These are phyloP conservation scores for Venturia nashicola DNA, from an alignment of 2,329 filamentous ascomycete genomes.

Conservation along the genomic window DNA sequence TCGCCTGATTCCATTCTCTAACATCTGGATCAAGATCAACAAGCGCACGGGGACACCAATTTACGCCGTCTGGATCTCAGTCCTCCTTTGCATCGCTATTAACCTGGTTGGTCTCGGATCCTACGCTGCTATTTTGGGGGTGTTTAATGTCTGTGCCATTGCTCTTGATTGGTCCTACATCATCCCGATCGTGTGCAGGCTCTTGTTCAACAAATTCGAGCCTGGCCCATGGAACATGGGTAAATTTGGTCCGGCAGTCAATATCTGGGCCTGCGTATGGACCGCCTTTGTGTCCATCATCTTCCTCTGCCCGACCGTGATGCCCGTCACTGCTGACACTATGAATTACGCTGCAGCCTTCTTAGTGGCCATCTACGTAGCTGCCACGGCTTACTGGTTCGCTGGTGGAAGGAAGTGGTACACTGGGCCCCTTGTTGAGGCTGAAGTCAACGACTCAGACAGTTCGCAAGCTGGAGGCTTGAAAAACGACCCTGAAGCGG, in stretches of 20 bases:
- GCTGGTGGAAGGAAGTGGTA: constrained; percentile 12
- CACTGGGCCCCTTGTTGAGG: constrained; percentile 13
- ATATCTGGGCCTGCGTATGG: constrained; percentile 12
- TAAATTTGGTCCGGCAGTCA: constrained; percentile 9
- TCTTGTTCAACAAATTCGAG: constrained; percentile 46
- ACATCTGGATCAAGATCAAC: constrained; percentile 38
- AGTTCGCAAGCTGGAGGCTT: neutral
- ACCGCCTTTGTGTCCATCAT: constrained; percentile 11
- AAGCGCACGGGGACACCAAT: constrained; percentile 38
- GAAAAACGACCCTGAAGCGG: neutral
- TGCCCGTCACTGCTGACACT: constrained; percentile 12
- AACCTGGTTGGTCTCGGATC: constrained; percentile 47
- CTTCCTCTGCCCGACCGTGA: constrained; percentile 13
- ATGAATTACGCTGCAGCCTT: constrained; percentile 14
- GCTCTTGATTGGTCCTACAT: constrained; percentile 44
- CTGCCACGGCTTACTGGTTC: constrained; percentile 12
- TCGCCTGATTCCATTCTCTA: constrained; percentile 34
- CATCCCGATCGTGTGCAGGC: constrained; percentile 52
- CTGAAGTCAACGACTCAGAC: constrained; percentile 6
- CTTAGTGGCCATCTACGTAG: constrained; percentile 11
- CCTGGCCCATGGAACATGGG: constrained; percentile 14
- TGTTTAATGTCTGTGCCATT: constrained; percentile 44
- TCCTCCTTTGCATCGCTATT: constrained; percentile 42
- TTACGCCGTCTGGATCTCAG: constrained; percentile 43
- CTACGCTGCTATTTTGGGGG: constrained; percentile 39